Evolutionary conservation across 106 monocot genomes (phyloP).

Genomic region (Vanilla planifolia): DNA sequence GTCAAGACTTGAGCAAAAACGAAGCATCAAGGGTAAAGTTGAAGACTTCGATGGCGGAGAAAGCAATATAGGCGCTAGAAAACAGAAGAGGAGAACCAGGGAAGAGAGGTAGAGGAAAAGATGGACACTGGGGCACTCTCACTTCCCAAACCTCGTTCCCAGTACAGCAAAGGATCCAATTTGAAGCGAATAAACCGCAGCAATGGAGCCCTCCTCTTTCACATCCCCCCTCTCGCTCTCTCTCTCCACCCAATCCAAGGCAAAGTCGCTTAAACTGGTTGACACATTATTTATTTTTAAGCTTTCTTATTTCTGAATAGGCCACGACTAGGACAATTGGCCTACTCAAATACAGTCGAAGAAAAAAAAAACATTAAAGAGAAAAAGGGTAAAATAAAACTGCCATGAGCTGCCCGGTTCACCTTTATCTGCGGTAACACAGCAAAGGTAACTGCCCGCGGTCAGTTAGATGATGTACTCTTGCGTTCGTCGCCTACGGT

Average conservation of each 20-base stretch:
- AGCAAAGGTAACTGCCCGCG: too few species aligned
- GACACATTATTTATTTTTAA: neutral
- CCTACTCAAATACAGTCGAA: too few species aligned
- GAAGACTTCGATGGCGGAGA: conserved; percentile 14
- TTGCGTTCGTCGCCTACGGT: too few species aligned
- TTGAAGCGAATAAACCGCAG: conserved; percentile 53
- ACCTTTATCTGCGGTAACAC: too few species aligned
- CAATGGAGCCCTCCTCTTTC: conserved; percentile 19
- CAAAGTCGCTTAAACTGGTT: conserved; percentile 11
- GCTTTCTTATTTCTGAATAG: neutral
- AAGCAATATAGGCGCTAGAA: conserved; percentile 15
- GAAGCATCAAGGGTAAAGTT: conserved; percentile 12
- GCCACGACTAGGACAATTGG: neutral
- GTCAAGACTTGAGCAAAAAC: conserved; percentile 1
- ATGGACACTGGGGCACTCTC: neutral
- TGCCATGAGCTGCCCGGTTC: neutral
- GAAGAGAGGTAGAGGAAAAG: conserved; percentile 1
- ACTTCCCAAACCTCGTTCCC: conserved; percentile 14
- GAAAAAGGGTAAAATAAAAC: neutral
- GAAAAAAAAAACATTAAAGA: neutral
- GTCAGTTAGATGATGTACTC: too few species aligned
- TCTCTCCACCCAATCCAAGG: conserved; percentile 29
- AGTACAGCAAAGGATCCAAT: conserved; percentile 21
- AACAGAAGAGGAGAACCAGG: conserved; percentile 11
- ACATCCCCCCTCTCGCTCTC: conserved; percentile 11